phyloP scores from a whole-genome alignment of 2,329 filamentous ascomycete species.

The Penicillium italicum region DNA sequence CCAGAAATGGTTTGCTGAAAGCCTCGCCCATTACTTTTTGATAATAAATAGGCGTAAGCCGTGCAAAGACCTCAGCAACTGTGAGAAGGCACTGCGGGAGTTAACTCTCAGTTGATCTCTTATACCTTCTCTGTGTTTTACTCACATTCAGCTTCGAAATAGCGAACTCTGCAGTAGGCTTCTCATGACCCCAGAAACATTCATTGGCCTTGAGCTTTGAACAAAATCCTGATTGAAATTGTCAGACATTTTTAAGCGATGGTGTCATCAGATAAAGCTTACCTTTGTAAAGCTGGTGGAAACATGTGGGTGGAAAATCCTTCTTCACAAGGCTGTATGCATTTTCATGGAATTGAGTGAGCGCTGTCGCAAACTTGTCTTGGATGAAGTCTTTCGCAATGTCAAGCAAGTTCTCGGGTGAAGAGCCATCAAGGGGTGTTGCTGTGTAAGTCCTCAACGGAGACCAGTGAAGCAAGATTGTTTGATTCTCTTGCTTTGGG shows the following conservation, averaged over 20 bases:
- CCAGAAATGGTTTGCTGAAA: neutral
- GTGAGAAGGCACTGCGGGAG: neutral
- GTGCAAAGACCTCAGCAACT: conserved; percentile 4
- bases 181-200: conserved; percentile 4
- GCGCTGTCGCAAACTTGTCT: neutral
- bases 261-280: neutral
- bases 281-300: conserved; percentile 1
- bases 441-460: neutral
- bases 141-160: conserved; percentile 1
- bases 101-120: neutral
- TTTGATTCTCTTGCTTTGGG: neutral
- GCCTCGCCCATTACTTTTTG: neutral
- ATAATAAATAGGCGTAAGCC: conserved; percentile 2
- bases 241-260: neutral
- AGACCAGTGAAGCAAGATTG: conserved; percentile 9
- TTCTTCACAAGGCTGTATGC: neutral
- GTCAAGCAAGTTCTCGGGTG: neutral
- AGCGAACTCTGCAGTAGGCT: neutral
- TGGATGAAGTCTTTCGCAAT: neutral
- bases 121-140: neutral
- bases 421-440: neutral
- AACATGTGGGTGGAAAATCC: neutral
- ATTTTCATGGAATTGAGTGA: neutral
- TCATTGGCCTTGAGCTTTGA: neutral
- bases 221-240: conserved; percentile 1